Conservation (phyloP, 345 rosid genomes). For the Microthlaspi erraticum region DNA sequence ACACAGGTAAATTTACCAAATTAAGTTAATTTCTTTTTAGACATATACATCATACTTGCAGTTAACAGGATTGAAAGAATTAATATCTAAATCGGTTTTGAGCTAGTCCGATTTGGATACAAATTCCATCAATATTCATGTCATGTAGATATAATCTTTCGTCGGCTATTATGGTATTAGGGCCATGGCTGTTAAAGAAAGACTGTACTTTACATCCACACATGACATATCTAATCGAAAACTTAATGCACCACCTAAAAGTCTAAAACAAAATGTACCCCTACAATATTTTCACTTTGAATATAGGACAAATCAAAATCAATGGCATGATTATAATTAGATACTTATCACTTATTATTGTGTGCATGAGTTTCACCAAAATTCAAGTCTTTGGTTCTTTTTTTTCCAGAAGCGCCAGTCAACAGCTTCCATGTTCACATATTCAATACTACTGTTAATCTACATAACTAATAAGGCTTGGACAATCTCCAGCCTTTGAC, state of each 20-base stretch:
- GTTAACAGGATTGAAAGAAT: neutral
- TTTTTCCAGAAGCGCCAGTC: conserved; percentile 29
- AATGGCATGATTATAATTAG: conserved; percentile 13
- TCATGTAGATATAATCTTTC: neutral
- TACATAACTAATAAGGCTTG: no score
- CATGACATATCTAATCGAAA: neutral
- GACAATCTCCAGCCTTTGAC: no score
- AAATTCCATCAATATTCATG: neutral
- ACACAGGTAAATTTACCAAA: no score
- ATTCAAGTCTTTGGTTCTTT: conserved; percentile 23
- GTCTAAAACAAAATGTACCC: neutral
- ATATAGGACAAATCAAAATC: neutral
- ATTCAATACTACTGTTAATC: neutral
- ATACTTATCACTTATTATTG: conserved; percentile 1
- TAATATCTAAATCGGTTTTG: neutral
- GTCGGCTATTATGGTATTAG: neutral
- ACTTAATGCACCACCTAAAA: conserved; percentile 16
- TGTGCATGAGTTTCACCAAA: conserved; percentile 42
- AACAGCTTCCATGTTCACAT: conserved; percentile 29
- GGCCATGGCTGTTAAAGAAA: conserved; percentile 10
- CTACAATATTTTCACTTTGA: neutral
- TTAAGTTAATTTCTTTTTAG: no score
- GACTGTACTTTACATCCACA: neutral
- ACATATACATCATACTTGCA: neutral
- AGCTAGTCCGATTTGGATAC: neutral